A percentile compares a stretch with the other conserved stretches of the same genome.
Evolutionary conservation across 192 early-diverging fungal species (phyloP).

Genomic region (Spizellomyces punctatus): DNA sequence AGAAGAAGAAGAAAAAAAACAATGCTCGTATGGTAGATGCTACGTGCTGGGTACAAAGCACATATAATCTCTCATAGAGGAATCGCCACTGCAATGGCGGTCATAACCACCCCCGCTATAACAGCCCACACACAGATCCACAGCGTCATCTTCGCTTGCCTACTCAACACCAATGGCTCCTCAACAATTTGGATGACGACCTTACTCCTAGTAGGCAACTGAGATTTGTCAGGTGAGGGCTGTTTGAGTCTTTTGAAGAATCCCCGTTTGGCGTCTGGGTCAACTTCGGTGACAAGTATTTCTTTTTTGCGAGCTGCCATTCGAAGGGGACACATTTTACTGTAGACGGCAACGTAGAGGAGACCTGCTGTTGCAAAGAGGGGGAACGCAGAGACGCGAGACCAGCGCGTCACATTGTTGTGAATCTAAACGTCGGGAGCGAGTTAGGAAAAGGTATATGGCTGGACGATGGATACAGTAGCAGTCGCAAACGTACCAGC

Average conservation of each 20-base stretch:
- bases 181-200: neutral
- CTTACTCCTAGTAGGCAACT: neutral
- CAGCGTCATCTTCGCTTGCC: neutral
- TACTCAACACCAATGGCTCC: constrained; percentile 9
- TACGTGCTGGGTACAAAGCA: too few species aligned
- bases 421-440: neutral
- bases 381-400: neutral
- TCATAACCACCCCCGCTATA: neutral
- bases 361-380: neutral
- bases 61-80: neutral
- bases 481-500: constrained; percentile 4
- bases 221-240: neutral
- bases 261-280: neutral
- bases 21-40: too few species aligned
- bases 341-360: neutral
- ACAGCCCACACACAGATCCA: neutral
- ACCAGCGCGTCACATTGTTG: neutral
- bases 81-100: constrained; percentile 3
- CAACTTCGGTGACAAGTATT: neutral
- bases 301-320: neutral
- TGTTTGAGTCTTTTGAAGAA: neutral
- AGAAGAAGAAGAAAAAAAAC: too few species aligned
- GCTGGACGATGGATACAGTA: neutral
- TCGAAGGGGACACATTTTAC: neutral
- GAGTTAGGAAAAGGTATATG: neutral